Base-by-base conservation (phyloP, 129 eudicot genomes). In the Artemisia annua region DNA sequence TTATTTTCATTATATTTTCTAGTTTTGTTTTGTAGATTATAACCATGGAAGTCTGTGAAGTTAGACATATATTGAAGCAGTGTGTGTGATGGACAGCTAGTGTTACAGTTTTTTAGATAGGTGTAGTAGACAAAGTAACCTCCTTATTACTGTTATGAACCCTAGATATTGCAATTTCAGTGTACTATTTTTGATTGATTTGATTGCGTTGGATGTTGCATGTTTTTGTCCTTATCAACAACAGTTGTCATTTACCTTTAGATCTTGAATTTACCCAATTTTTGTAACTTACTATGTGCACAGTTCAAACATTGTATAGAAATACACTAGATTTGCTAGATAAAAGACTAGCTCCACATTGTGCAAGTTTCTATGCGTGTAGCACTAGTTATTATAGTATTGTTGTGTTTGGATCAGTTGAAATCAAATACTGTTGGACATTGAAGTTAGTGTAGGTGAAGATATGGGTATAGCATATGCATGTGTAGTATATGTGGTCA, bases 141-240 rank as follows among this genome's bases (percentile, higher is more conserved):
- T 65, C 59, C 66, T 43, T 77, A 78, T 52, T 18, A 50, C 55
- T 70, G 66, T 78, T 70, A 78, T 39, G 66, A 78, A 78, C 81
- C 81, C 81, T 70, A 78, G 66, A 70, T 52, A 50, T 69, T 59
- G 81, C 64, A 20, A 67, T 60, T 50, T 69, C 75, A 69, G 70
- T 60, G 64, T 69, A 77, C 75, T 58, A 63, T 49, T 67, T 71
- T 60, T 70, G 76, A 78, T 61, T 78, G 81, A 78, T 78, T 78
- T 78, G 81, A 78, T 70, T 78, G 81, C 76, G 48, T 78, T 70
- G 81, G 71, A 62, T 39, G 76, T 57, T 70, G 81, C 72, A 78
- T 78, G 71, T 14, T 63, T 62, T 70, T 78, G 81, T 78, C 76
- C 35, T 70, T 66, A 62, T 50, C 76, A 56, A 55, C 80, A 75